Base-by-base conservation (phyloP, 768 basidiomycete species). In the Lyophyllum atratum region DNA sequence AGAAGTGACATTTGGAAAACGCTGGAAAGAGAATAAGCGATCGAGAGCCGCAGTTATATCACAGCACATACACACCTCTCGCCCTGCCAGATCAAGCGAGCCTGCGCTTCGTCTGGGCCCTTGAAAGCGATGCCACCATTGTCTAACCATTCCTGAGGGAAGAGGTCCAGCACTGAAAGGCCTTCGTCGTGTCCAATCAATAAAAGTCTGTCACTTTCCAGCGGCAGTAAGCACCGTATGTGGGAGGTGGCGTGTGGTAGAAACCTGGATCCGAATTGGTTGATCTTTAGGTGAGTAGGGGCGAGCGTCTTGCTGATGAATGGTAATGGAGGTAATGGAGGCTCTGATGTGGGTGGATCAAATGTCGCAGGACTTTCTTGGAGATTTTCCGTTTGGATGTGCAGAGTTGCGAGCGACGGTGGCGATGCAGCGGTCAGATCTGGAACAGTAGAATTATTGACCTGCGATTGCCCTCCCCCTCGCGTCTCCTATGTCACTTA, bases 181-280 rank as follows among this genome's bases (percentile, higher is more conserved):
- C 92, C 92, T 56, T 86, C 80, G 59, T 91, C 87, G 55, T 90
- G 88, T 3, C 92, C 92, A 25, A 94, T 81, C 12, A 94, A 80
- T n/a, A 94, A 54, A 37, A 90, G 69, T 50, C 79, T 77, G 59
- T 89, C 84, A 19, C 80, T 80, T 37, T 84, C 74, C 21, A 94
- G 66, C 8, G 92, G 90, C 29, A 94, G 78, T 11, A 93, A 69
- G 69, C 89, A 88, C 54, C 85, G 84, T 58, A 94, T 93, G 29
- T 82, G 90, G 0, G 82, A 78, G 2, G 83, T 88, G 15, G 91
- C 74, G 64, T 94, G 92, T 11, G 92, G 92, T 31, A 94, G 76
- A 68, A 94, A 94, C 15, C 92, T 82, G 19, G 92, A 93, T 21
- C 92, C 92, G 67, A 94, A 93, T 40, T 90, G 83, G 64, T 87